phyloP scores from a whole-genome alignment of 805 yeast species.

The Teunomyces atbi region DNA sequence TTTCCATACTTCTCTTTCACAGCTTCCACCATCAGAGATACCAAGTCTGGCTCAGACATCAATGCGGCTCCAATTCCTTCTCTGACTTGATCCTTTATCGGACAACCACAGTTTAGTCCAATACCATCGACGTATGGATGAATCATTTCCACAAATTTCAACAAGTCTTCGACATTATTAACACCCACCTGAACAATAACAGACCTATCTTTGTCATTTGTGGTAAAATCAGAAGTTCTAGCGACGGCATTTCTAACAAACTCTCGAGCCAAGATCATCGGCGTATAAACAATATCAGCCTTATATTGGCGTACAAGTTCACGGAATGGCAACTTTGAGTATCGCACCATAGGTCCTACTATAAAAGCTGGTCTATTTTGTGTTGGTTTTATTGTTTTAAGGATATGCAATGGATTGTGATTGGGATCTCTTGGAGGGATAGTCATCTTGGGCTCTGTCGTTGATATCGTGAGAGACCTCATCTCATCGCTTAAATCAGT shows the following conservation, averaged over 20 bases:
- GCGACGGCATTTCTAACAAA: slow-evolving; percentile 85
- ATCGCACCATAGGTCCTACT: slow-evolving; percentile 95
- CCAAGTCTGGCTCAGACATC: slow-evolving; percentile 78
- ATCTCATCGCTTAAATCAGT: not conserved
- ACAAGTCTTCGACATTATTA: slow-evolving; percentile 75
- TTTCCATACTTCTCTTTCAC: slow-evolving; percentile 76
- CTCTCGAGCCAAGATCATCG: slow-evolving; percentile 95
- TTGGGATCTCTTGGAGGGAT: slow-evolving; percentile 19
- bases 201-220: slow-evolving; percentile 66
- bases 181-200: slow-evolving; percentile 90
- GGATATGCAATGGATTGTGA: slow-evolving; percentile 34
- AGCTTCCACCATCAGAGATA: slow-evolving; percentile 78
- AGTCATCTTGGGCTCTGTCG: not conserved
- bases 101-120: slow-evolving; percentile 97
- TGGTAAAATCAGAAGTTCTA: slow-evolving; percentile 78
- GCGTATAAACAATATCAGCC: slow-evolving; percentile 85
- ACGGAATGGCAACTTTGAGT: slow-evolving; percentile 90
- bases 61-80: slow-evolving; percentile 98
- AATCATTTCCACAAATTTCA: slow-evolving; percentile 85
- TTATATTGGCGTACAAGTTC: slow-evolving; percentile 67
- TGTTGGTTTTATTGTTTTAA: slow-evolving; percentile 20
- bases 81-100: slow-evolving; percentile 88
- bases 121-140: slow-evolving; percentile 89
- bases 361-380: slow-evolving; percentile 37
- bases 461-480: not conserved